Evolutionary conservation across 805 yeast genomes (phyloP), one percentile per base, ranked within the genome.

Genomic region (Ogataea kodamae): DNA sequence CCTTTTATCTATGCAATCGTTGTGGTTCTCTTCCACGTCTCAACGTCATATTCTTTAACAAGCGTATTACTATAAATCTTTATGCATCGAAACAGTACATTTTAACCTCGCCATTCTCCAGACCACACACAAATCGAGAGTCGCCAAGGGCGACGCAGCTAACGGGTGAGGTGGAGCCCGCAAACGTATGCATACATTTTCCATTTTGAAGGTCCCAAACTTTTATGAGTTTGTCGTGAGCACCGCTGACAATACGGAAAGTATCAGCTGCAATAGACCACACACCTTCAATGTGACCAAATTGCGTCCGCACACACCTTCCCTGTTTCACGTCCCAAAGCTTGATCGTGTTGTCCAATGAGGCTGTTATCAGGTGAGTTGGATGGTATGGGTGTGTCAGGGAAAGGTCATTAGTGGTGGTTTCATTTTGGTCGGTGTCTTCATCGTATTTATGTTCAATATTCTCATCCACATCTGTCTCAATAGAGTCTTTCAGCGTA

Each of bases 191-290:
- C 74, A 89, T 76, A 58, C 97, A 88, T 54, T 81, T 81, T 13
- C 98, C 97, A 46, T 81, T 78, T 59, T 92, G 97, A 42, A 92
- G 67, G 56, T 92, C 98, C 98, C 98, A 92, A 5, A 92, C 84
- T 57, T 83, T 90, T 42, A 85, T 85, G 21, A 78, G 67, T 43
- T 87, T 74, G 64, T 92, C 98, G 54, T 92, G 97, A 1, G 96
- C 89, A 2, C 97, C 97, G 50, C 92, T 80, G 8, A 90, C 84
- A 27, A 92, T 84, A 46, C 98, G 73, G 68, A 92, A 92, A 23
- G 89, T 88, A 64, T 92, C 97, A 1, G 97, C 95, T 11, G 92
- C 87, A 36, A 92, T 82, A 25, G 90, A 87, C 97, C 97, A 90
- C 12, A 92, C 96, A 14, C 98, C 98, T 61, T 92, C 97, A 35